phyloP scores from a whole-genome alignment of 2,329 filamentous ascomycete genomes.

The Arachnomyces sp. region DNA sequence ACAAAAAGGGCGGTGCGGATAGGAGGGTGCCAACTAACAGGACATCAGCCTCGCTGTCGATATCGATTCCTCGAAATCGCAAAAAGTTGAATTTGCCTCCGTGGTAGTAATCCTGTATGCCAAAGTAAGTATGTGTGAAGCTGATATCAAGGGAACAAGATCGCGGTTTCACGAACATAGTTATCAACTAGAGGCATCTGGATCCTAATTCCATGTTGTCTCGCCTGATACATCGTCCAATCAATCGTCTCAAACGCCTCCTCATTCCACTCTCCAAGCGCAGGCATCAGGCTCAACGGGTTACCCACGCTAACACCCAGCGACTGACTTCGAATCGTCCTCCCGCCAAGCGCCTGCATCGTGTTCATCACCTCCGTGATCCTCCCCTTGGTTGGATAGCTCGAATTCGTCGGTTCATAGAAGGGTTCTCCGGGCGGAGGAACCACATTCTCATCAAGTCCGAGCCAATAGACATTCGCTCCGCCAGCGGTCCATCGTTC shows the following conservation, averaged over 20 bases:
- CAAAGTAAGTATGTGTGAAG: neutral
- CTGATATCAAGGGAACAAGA: neutral
- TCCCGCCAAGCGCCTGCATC: slow-evolving; percentile 38
- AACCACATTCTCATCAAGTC: slow-evolving; percentile 43
- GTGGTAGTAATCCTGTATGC: slow-evolving; percentile 40
- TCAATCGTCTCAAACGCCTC: slow-evolving; percentile 40
- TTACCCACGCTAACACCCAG: slow-evolving; percentile 41
- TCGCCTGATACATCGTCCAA: slow-evolving; percentile 41
- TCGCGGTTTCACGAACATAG: slow-evolving; percentile 25
- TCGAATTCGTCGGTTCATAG: slow-evolving; percentile 36
- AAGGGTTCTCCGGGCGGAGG: slow-evolving; percentile 38
- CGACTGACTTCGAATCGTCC: slow-evolving; percentile 40
- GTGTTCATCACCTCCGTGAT: slow-evolving; percentile 41
- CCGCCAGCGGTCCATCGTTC: slow-evolving; percentile 39
- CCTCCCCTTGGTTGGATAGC: slow-evolving; percentile 40
- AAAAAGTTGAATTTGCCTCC: slow-evolving; percentile 44
- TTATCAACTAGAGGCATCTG: slow-evolving; percentile 42
- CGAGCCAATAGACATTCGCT: slow-evolving; percentile 46
- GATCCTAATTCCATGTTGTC: slow-evolving; percentile 37
- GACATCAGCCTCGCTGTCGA: slow-evolving; percentile 16
- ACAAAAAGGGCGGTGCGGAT: slow-evolving; percentile 1
- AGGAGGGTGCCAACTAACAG: no score
- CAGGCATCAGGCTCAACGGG: slow-evolving; percentile 40
- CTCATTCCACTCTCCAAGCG: slow-evolving; percentile 33
- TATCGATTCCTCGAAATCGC: slow-evolving; percentile 39